Percentiles rank a stretch among this genome's conserved stretches.
Conservation (phyloP, 2,329 filamentous ascomycete species). For the Epichloe gansuensis region DNA sequence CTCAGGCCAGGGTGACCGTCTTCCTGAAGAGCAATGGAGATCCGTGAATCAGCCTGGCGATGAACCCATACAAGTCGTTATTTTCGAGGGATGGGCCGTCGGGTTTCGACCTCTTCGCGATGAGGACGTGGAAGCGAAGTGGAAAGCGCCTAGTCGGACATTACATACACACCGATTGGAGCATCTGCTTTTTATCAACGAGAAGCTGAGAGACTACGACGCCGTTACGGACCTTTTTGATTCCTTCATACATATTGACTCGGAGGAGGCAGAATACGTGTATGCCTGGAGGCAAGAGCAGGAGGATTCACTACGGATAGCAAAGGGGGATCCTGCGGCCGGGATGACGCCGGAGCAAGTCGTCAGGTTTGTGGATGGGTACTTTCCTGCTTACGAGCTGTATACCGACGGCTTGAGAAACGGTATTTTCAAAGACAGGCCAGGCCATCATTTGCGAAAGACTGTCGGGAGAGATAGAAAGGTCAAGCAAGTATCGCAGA, state of each 20-base stretch:
- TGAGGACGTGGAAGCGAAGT: constrained; percentile 37
- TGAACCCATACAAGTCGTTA: constrained; percentile 47
- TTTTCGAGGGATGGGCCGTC: constrained; percentile 87
- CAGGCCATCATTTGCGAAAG: constrained; percentile 46
- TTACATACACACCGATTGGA: constrained; percentile 35
- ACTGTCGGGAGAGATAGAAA: constrained; percentile 48
- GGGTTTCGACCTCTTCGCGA: constrained; percentile 58
- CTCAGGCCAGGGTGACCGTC: constrained; percentile 63
- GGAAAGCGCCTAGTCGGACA: constrained; percentile 37
- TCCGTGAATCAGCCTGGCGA: constrained; percentile 39
- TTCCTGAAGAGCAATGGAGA: constrained; percentile 49
- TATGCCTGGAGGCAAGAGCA: constrained; percentile 79
- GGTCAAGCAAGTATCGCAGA: constrained; percentile 22
- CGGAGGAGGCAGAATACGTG: constrained; percentile 60
- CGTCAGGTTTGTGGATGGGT: constrained; percentile 55
- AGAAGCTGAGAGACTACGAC: constrained; percentile 34
- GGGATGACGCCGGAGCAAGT: constrained; percentile 82
- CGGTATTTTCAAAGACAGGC: constrained; percentile 40
- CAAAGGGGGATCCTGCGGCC: constrained; percentile 41
- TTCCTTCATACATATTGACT: constrained; percentile 50
- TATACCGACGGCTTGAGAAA: constrained; percentile 47
- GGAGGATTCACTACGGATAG: constrained; percentile 55
- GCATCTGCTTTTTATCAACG: constrained; percentile 39
- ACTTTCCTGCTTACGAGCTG: constrained; percentile 63
- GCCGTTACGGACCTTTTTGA: constrained; percentile 36